phyloP scores from a whole-genome alignment of 1,139 yeast genomes.

The Blastobotrys aristatus region DNA sequence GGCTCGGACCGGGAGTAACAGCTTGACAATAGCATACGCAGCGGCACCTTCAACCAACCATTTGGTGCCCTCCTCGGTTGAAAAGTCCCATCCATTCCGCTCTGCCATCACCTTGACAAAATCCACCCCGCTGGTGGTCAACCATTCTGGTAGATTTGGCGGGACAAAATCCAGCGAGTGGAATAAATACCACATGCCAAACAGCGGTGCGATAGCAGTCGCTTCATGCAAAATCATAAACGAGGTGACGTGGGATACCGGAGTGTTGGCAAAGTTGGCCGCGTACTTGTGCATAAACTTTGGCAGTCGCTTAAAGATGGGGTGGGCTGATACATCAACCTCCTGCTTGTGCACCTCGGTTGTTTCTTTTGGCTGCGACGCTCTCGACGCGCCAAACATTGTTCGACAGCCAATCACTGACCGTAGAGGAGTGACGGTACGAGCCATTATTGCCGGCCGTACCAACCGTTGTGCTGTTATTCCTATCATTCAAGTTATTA shows the following conservation, averaged over 20 bases:
- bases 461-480: not conserved
- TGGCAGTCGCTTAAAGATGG: constrained; percentile 35
- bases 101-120: constrained; percentile 49
- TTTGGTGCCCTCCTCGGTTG: constrained; percentile 49
- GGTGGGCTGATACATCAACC: constrained; percentile 14
- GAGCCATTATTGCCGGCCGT: not conserved
- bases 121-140: constrained; percentile 55
- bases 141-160: constrained; percentile 58
- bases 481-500: no score
- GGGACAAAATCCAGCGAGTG: constrained; percentile 50
- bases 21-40: constrained; percentile 73
- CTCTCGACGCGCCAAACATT: constrained; percentile 8
- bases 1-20: constrained; percentile 52
- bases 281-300: constrained; percentile 48
- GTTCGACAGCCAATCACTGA: not conserved
- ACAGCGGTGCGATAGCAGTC: constrained; percentile 75
- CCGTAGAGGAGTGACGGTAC: not conserved
- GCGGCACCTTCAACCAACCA: constrained; percentile 80
- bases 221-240: constrained; percentile 79
- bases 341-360: not conserved
- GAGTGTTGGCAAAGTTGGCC: constrained; percentile 49
- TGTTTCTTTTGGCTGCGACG: not conserved
- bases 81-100: constrained; percentile 33
- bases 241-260: constrained; percentile 65
- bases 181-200: constrained; percentile 69